These are phyloP conservation scores for Mariannaea sp. DNA, from an alignment of 2,329 filamentous ascomycete species.

Conservation along the genomic window DNA sequence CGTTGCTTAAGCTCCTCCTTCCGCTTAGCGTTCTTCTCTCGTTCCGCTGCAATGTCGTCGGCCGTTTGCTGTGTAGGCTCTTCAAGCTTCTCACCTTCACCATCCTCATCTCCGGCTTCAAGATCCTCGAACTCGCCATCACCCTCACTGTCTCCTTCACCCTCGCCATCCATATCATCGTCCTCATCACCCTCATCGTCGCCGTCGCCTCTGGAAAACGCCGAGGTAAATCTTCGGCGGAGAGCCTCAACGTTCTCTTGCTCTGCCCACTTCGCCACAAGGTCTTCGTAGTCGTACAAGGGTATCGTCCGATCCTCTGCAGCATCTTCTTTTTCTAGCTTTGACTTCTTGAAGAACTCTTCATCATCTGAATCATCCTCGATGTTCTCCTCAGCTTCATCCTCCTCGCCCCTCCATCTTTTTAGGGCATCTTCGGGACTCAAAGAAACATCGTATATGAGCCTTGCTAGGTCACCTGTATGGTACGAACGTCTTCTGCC, in stretches of 20 bases:
- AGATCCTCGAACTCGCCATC: constrained; percentile 65
- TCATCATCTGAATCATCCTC: constrained; percentile 62
- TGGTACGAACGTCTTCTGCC: constrained; percentile 73
- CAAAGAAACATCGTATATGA: constrained; percentile 86
- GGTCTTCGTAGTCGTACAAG: constrained; percentile 74
- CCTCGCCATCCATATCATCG: constrained; percentile 59
- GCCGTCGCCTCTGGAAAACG: constrained; percentile 48
- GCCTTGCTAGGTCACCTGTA: constrained; percentile 78
- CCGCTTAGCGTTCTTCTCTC: constrained; percentile 84
- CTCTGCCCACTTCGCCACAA: constrained; percentile 85
- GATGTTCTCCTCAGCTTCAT: constrained; percentile 62
- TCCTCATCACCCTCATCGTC: constrained; percentile 47
- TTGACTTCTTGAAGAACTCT: constrained; percentile 68
- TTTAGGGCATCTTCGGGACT: constrained; percentile 75
- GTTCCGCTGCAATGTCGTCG: constrained; percentile 78
- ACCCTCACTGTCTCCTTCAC: constrained; percentile 56
- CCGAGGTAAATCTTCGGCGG: constrained; percentile 74
- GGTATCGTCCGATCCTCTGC: constrained; percentile 83
- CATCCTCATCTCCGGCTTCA: constrained; percentile 70
- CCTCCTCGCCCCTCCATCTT: constrained; percentile 75
- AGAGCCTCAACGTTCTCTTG: constrained; percentile 77
- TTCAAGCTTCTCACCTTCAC: constrained; percentile 55
- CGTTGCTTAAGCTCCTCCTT: constrained; percentile 95
- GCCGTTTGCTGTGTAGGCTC: constrained; percentile 49
- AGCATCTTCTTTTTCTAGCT: constrained; percentile 68